These are phyloP conservation scores for Trypanosomatidae sp. DNA, from an alignment of 208 protist species.

Conservation along the genomic window DNA sequence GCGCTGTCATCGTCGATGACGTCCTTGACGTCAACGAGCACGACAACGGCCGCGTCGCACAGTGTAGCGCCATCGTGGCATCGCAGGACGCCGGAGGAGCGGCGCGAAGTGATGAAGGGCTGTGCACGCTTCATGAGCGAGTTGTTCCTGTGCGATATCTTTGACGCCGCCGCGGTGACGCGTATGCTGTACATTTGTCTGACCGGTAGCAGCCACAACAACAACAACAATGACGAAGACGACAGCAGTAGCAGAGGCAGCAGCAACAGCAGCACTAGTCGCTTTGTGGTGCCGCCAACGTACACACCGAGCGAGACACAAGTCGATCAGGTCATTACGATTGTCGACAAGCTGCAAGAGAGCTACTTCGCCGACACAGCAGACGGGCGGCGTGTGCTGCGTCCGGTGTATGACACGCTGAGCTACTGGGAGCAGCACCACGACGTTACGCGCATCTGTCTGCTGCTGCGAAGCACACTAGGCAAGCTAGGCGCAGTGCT, in stretches of 20 bases:
- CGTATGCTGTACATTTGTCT: slow-evolving; percentile 38
- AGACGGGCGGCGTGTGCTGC: slow-evolving; percentile 21
- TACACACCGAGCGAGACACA: slow-evolving; percentile 56
- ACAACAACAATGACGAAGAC: too few species aligned
- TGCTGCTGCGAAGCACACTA: slow-evolving; percentile 42
- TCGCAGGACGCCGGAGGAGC: slow-evolving; percentile 26
- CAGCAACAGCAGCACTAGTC: too few species aligned
- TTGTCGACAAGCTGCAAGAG: slow-evolving; percentile 21
- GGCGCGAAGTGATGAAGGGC: slow-evolving; percentile 43
- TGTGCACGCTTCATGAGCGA: slow-evolving; percentile 70
- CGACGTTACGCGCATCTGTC: slow-evolving; percentile 40
- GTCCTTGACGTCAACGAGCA: not conserved
- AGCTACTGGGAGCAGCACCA: slow-evolving; percentile 51
- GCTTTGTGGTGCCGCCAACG: slow-evolving; percentile 26
- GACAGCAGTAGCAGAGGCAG: too few species aligned
- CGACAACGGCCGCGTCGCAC: too few species aligned
- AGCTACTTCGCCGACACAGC: slow-evolving; percentile 27
- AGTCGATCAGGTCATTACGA: slow-evolving; percentile 53
- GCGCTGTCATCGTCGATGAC: too few species aligned
- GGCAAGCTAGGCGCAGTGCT: slow-evolving; percentile 26
- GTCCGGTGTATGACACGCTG: slow-evolving; percentile 20
- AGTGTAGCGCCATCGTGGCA: too few species aligned
- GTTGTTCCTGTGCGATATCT: slow-evolving; percentile 51
- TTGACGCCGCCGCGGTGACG: slow-evolving; percentile 35
- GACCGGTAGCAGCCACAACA: slow-evolving; percentile 11